Percentiles rank a stretch among this genome's conserved stretches.
Conservation (phyloP, 1,284 basidiomycete species). For the Ustilago loliicola region DNA sequence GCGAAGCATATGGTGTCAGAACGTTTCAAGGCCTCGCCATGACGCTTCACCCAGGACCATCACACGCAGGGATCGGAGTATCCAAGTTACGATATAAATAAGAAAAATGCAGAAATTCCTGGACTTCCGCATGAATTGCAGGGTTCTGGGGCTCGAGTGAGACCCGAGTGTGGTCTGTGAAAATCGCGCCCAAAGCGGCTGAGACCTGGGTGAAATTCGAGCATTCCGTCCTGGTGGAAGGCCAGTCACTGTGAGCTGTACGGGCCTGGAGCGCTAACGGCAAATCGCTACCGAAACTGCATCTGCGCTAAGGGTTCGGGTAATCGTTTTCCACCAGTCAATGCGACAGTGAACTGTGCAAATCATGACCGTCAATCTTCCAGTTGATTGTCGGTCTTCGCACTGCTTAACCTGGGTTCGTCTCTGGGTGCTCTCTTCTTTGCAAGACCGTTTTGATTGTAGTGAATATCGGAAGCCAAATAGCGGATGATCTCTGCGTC, state of each 20-base stretch:
- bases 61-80: not conserved
- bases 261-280: not conserved
- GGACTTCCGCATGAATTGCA: not conserved
- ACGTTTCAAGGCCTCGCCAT: conserved; percentile 17
- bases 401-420: not conserved
- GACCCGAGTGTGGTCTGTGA: conserved; percentile 5
- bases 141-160: conserved; percentile 9
- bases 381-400: conserved; percentile 1
- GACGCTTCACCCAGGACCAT: conserved; percentile 13
- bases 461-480: not conserved
- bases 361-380: not conserved
- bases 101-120: not conserved
- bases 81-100: not conserved
- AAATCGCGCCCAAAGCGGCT: conserved; percentile 3
- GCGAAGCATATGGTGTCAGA: conserved; percentile 23
- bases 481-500: conserved; percentile 15
- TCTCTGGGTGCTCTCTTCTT: not conserved
- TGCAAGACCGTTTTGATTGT: not conserved
- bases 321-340: conserved; percentile 2
- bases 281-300: conserved; percentile 15
- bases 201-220: conserved; percentile 9
- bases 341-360: not conserved
- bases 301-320: not conserved
- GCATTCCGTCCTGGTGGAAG: no score
- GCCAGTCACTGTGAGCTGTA: no score